Percentiles rank a stretch among this genome's conserved stretches.
These are phyloP conservation scores for Ophiostoma sp. DNA, from an alignment of 2,329 filamentous ascomycete genomes.

Conservation along the genomic window DNA sequence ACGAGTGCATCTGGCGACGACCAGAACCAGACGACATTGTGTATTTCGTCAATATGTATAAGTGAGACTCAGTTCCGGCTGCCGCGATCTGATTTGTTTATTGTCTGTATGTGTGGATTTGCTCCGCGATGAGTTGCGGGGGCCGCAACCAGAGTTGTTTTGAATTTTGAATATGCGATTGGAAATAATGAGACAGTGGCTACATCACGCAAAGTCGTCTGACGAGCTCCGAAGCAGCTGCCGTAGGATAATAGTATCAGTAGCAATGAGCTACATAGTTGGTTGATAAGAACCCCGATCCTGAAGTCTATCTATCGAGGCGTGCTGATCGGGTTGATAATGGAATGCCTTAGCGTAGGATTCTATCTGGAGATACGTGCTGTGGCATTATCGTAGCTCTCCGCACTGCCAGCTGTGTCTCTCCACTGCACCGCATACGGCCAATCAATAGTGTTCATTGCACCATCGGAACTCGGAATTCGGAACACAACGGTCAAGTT, in stretches of 20 bases:
- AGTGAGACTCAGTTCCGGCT: constrained; percentile 3
- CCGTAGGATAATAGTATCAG: neutral
- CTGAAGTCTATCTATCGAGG: neutral
- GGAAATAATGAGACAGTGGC: neutral
- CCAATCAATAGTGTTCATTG: neutral
- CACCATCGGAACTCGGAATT: constrained; percentile 18
- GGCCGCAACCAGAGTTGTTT: neutral
- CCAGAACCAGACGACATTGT: neutral
- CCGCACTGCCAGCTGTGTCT: neutral
- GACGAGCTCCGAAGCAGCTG: neutral
- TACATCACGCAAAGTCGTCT: neutral
- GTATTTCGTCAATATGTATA: neutral
- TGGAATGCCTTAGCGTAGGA: neutral
- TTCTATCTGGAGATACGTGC: neutral
- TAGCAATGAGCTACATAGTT: neutral
- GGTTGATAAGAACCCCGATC: neutral
- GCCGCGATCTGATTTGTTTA: neutral
- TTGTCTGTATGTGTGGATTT: neutral
- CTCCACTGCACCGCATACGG: neutral
- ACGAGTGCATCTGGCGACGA: constrained; percentile 25
- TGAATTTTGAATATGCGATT: too few relatives aligned
- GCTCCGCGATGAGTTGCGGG: neutral
- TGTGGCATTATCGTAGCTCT: neutral
- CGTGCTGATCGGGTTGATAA: neutral
- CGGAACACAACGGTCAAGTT: neutral